These are phyloP conservation scores for Colletotrichum falcatum DNA, from an alignment of 2,329 filamentous ascomycete genomes.

Conservation along the genomic window DNA sequence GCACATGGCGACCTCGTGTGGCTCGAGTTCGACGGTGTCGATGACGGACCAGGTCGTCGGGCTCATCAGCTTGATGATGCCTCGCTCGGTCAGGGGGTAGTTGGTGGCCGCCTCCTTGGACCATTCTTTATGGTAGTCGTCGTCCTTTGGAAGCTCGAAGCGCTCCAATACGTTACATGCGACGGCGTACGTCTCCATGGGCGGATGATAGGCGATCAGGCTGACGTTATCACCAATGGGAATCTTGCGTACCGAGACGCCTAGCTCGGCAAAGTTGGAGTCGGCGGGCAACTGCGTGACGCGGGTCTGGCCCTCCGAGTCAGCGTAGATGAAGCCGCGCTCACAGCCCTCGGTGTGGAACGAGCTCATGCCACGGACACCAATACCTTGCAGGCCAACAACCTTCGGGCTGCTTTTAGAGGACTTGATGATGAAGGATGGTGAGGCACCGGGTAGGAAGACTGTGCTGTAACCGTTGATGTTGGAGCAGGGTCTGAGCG, in stretches of 20 bases:
- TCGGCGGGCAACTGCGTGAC: slow-evolving; percentile 78
- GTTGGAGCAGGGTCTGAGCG: slow-evolving; percentile 70
- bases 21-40: slow-evolving; percentile 79
- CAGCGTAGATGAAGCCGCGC: slow-evolving; percentile 85
- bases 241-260: slow-evolving; percentile 80
- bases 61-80: slow-evolving; percentile 82
- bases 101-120: slow-evolving; percentile 74
- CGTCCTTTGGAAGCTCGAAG: slow-evolving; percentile 89
- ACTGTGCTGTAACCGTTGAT: slow-evolving; percentile 85
- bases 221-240: slow-evolving; percentile 77
- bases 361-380: slow-evolving; percentile 77
- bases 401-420: slow-evolving; percentile 82
- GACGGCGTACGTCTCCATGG: slow-evolving; percentile 80
- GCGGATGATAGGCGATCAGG: slow-evolving; percentile 80
- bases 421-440: slow-evolving; percentile 86
- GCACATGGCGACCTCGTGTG: slow-evolving; percentile 81
- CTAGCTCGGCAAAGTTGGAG: slow-evolving; percentile 78
- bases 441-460: slow-evolving; percentile 83
- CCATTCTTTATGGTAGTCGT: slow-evolving; percentile 86
- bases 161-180: slow-evolving; percentile 75
- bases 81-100: slow-evolving; percentile 77
- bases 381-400: slow-evolving; percentile 75
- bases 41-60: slow-evolving; percentile 83
- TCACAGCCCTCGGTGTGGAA: slow-evolving; percentile 85
- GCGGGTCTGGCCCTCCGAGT: slow-evolving; percentile 77